Percentiles rank a stretch among this genome's conserved stretches.
phyloP scores from a whole-genome alignment of 805 yeast species.

The Candida sithepensis region DNA sequence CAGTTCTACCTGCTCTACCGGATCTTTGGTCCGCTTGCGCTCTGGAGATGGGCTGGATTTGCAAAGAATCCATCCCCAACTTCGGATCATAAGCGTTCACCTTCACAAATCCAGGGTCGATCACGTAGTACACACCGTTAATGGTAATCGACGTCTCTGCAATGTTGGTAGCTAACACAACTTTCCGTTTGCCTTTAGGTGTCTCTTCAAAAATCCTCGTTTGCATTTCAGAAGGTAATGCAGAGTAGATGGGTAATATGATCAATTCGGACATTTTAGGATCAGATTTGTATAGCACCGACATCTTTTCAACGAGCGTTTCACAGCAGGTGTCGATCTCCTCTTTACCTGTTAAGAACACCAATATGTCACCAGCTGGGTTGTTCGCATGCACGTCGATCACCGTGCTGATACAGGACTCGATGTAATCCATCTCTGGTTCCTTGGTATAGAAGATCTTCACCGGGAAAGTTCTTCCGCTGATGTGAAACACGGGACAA shows the following conservation, averaged over 20 bases:
- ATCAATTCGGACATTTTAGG: conserved; percentile 57
- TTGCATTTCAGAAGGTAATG: conserved; percentile 88
- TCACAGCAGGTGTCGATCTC: conserved; percentile 92
- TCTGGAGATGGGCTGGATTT: conserved; percentile 82
- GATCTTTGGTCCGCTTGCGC: conserved; percentile 96
- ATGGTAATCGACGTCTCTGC: conserved; percentile 97
- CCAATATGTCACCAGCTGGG: conserved; percentile 74
- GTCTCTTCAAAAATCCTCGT: conserved; percentile 86
- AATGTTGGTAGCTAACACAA: conserved; percentile 90
- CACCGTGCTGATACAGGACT: conserved; percentile 79
- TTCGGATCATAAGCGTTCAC: conserved; percentile 84
- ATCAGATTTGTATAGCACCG: conserved; percentile 50
- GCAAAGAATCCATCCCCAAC: conserved; percentile 85
- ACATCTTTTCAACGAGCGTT: conserved; percentile 59
- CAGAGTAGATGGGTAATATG: conserved; percentile 85
- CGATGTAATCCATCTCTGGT: conserved; percentile 84
- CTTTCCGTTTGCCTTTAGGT: conserved; percentile 78
- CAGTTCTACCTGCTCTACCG: conserved; percentile 97
- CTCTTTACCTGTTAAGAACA: conserved; percentile 87
- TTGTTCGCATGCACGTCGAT: conserved; percentile 83
- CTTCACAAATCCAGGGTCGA: conserved; percentile 94
- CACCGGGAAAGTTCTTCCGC: conserved; percentile 91
- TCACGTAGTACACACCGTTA: conserved; percentile 86
- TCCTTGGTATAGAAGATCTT: conserved; percentile 74
- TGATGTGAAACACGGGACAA: conserved; percentile 81